phyloP scores from a whole-genome alignment of 176 grass and related monocot genomes.

The Thinopyrum elongatum region DNA sequence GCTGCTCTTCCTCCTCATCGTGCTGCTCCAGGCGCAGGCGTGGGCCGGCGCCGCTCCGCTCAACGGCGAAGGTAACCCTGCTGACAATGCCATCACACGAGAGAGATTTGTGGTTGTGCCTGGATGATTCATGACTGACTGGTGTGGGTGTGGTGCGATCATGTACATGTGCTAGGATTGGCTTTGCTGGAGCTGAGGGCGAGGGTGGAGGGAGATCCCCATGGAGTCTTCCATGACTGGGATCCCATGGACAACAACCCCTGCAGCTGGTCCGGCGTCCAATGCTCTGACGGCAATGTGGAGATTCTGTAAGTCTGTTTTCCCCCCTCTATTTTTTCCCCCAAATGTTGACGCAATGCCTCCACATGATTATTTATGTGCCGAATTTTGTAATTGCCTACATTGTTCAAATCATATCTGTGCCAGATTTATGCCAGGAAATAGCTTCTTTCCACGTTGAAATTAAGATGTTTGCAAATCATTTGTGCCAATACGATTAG shows the following conservation, averaged over 20 bases:
- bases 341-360: neutral
- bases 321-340: neutral
- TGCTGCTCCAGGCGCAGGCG: slow-evolving; percentile 14
- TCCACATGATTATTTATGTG: neutral
- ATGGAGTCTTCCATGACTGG: slow-evolving; percentile 72
- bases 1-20: slow-evolving; percentile 28
- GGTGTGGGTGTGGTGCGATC: neutral
- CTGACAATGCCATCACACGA: neutral
- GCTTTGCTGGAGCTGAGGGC: slow-evolving; percentile 68
- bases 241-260: slow-evolving; percentile 52
- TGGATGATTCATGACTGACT: neutral
- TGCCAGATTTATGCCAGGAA: neutral
- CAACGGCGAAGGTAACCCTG: slow-evolving; percentile 44
- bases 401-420: neutral
- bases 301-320: slow-evolving; percentile 73
- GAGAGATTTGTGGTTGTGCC: neutral
- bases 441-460: neutral
- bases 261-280: slow-evolving; percentile 67
- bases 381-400: neutral
- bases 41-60: neutral
- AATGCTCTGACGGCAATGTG: slow-evolving; percentile 72
- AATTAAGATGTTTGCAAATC: neutral
- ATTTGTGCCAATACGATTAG: slow-evolving; percentile 7
- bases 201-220: slow-evolving; percentile 71
- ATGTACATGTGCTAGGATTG: slow-evolving; percentile 38